Percentiles rank a stretch among this genome's conserved stretches.
Conservation (phyloP, 345 rosid species). For the Eutrema heterophyllum region DNA sequence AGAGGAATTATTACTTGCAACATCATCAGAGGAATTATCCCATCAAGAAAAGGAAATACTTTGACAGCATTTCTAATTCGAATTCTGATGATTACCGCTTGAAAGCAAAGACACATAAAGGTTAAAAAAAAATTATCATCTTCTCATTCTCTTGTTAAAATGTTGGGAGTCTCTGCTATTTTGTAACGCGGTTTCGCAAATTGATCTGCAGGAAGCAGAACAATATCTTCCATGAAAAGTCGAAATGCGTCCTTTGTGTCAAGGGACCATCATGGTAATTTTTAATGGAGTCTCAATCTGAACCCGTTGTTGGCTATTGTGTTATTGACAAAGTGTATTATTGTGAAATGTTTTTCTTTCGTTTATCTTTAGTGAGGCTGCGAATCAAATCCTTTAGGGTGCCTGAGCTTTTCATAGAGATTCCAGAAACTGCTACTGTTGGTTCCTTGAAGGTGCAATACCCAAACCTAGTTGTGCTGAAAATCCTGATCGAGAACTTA, state of each 20-base stretch:
- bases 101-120: slow-evolving; percentile 5
- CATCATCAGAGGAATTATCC: slow-evolving; percentile 66
- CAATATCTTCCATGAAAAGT: slow-evolving; percentile 39
- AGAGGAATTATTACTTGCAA: slow-evolving; percentile 51
- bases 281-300: not conserved
- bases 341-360: not conserved
- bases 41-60: slow-evolving; percentile 72
- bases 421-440: slow-evolving; percentile 85
- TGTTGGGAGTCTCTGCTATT: slow-evolving; percentile 34
- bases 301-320: not conserved
- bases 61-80: slow-evolving; percentile 38
- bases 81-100: slow-evolving; percentile 40
- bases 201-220: slow-evolving; percentile 15
- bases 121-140: not conserved
- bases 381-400: slow-evolving; percentile 88
- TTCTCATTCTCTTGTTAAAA: slow-evolving; percentile 3
- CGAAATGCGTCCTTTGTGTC: slow-evolving; percentile 30
- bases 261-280: slow-evolving; percentile 21
- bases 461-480: not conserved
- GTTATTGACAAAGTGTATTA: slow-evolving; percentile 12
- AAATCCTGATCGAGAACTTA: not conserved
- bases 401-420: slow-evolving; percentile 82
- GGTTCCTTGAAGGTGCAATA: slow-evolving; percentile 79
- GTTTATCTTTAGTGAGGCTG: slow-evolving; percentile 63
- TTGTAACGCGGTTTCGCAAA: slow-evolving; percentile 39